Evolutionary conservation across 805 yeast species (phyloP).

Genomic region (Spathaspora passalidarum): DNA sequence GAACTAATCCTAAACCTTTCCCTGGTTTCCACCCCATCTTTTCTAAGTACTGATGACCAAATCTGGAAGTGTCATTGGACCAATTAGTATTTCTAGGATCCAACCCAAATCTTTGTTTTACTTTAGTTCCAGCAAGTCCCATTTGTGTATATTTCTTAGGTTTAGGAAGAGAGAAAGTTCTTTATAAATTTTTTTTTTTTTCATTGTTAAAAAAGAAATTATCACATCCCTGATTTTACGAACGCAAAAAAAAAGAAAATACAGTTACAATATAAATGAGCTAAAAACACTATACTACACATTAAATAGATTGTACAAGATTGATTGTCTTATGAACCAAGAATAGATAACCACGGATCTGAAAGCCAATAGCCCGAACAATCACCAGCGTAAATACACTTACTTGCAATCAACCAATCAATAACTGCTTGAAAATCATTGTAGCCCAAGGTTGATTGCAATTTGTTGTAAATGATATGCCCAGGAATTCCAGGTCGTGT

Average conservation of each 20-base stretch:
- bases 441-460: slow-evolving; percentile 27
- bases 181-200: background rate
- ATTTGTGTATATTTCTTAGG: slow-evolving; percentile 27
- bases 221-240: background rate
- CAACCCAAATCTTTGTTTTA: slow-evolving; percentile 79
- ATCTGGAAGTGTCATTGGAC: slow-evolving; percentile 81
- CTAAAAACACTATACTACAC: background rate
- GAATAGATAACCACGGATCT: slow-evolving; percentile 44
- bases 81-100: slow-evolving; percentile 95
- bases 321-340: slow-evolving; percentile 33
- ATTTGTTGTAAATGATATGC: slow-evolving; percentile 18
- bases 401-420: slow-evolving; percentile 40
- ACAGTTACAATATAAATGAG: background rate
- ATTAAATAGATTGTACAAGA: background rate
- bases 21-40: slow-evolving; percentile 94
- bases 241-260: background rate
- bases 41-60: slow-evolving; percentile 83
- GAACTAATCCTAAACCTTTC: slow-evolving; percentile 72
- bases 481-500: slow-evolving; percentile 37
- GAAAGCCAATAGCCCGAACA: slow-evolving; percentile 42
- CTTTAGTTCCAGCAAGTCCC: slow-evolving; percentile 82
- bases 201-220: background rate
- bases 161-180: background rate
- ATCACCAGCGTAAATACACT: slow-evolving; percentile 30
- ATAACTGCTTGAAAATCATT: slow-evolving; percentile 28